Conservation (phyloP, 1,284 basidiomycete genomes). For the Trametes versicolor region DNA sequence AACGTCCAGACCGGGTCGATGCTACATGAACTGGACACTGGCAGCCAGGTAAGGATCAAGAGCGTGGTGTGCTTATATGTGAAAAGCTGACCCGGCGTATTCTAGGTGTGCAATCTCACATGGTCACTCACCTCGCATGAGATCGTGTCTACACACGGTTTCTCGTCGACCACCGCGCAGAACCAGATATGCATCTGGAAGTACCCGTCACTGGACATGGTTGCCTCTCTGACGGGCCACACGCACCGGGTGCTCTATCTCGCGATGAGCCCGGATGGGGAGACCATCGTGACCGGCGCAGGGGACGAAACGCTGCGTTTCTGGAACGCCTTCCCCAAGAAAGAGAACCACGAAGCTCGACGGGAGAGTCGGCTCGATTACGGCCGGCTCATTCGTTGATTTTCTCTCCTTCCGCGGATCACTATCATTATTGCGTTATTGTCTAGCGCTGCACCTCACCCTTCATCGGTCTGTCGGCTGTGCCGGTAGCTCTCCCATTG, state of each 20-base stretch:
- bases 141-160: constrained; percentile 97
- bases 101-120: constrained; percentile 94
- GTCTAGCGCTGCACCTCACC: constrained; percentile 13
- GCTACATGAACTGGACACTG: constrained; percentile 90
- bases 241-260: constrained; percentile 95
- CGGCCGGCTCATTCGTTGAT: constrained; percentile 67
- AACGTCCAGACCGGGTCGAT: constrained; percentile 90
- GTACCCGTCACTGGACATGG: constrained; percentile 93
- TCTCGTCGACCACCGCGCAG: constrained; percentile 92
- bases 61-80: background rate
- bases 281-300: constrained; percentile 97
- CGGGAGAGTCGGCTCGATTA: constrained; percentile 68
- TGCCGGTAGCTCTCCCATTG: constrained; percentile 13
- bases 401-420: background rate
- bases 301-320: constrained; percentile 98
- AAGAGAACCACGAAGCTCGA: constrained; percentile 55
- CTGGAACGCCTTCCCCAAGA: constrained; percentile 93
- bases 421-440: constrained; percentile 24
- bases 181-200: constrained; percentile 99
- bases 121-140: constrained; percentile 98
- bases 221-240: constrained; percentile 95
- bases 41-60: constrained; percentile 79
- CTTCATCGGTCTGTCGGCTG: constrained; percentile 16
- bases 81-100: constrained; percentile 8
- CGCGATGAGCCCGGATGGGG: constrained; percentile 96